Conservation (phyloP, 2,329 filamentous ascomycete genomes). For the Huntiella moniliformis region DNA sequence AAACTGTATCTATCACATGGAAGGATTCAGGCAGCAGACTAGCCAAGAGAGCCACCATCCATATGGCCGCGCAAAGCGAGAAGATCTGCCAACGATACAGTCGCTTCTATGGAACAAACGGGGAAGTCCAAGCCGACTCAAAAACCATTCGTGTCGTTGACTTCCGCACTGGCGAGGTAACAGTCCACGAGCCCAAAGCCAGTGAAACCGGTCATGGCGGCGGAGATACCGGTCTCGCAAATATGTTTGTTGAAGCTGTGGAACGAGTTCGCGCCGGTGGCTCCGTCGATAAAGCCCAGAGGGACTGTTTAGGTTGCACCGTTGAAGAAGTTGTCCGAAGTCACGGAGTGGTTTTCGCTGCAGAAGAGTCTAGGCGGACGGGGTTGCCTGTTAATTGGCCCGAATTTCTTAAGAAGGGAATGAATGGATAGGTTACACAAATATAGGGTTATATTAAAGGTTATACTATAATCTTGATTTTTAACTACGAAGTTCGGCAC, state of each 20-base stretch:
- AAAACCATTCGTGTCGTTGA: slow-evolving; percentile 33
- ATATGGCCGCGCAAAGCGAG: slow-evolving; percentile 85
- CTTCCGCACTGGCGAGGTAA: slow-evolving; percentile 25
- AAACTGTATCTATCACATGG: slow-evolving; percentile 76
- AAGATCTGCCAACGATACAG: slow-evolving; percentile 74
- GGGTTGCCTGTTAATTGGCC: slow-evolving; percentile 55
- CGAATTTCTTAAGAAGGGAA: too few species aligned
- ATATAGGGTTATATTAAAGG: too few species aligned
- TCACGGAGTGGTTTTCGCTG: slow-evolving; percentile 85
- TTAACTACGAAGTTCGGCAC: too few species aligned
- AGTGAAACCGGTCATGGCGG: slow-evolving; percentile 23
- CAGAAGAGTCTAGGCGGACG: slow-evolving; percentile 61
- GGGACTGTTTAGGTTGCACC: slow-evolving; percentile 57
- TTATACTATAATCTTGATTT: too few species aligned
- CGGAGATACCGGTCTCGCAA: slow-evolving; percentile 40
- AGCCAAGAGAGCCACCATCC: slow-evolving; percentile 73
- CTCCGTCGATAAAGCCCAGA: slow-evolving; percentile 50
- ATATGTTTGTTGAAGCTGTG: slow-evolving; percentile 69
- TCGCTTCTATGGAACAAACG: slow-evolving; percentile 66
- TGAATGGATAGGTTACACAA: too few species aligned
- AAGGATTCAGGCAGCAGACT: slow-evolving; percentile 47
- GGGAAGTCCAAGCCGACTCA: slow-evolving; percentile 76
- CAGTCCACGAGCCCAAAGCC: slow-evolving; percentile 21
- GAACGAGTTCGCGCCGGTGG: slow-evolving; percentile 56
- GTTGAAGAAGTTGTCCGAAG: slow-evolving; percentile 76